phyloP scores from a whole-genome alignment of 2,329 filamentous ascomycete species.

The Xylariaceae sp. region DNA sequence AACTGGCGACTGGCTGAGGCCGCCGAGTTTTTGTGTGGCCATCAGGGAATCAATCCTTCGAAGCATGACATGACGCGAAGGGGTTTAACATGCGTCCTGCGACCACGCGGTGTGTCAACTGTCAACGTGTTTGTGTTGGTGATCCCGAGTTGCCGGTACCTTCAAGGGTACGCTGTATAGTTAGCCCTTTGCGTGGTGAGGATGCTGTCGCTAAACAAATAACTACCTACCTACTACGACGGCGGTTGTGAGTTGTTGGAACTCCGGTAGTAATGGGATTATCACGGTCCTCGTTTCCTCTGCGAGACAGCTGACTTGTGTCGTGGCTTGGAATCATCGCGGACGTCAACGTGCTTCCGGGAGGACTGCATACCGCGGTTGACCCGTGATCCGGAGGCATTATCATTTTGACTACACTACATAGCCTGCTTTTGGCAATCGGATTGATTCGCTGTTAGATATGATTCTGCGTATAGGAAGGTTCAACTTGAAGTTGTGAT shows the following conservation, averaged over 20 bases:
- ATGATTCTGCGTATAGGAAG: too few relatives aligned
- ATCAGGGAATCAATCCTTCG: too few relatives aligned
- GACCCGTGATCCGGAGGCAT: too few relatives aligned
- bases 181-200: neutral
- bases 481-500: too few relatives aligned
- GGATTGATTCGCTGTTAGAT: too few relatives aligned
- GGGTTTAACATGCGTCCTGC: too few relatives aligned
- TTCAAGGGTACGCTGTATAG: neutral
- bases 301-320: neutral
- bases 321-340: conserved; percentile 1
- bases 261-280: neutral
- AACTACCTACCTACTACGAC: neutral
- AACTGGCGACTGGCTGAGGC: too few relatives aligned
- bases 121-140: neutral
- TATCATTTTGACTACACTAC: too few relatives aligned
- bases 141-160: neutral
- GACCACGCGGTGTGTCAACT: too few relatives aligned
- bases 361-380: neutral
- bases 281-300: neutral
- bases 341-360: neutral
- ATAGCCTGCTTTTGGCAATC: too few relatives aligned
- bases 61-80: too few relatives aligned
- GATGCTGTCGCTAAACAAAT: neutral
- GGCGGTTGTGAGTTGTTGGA: neutral
- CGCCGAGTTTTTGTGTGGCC: too few relatives aligned